phyloP scores from a whole-genome alignment of 2,329 filamentous ascomycete genomes.

The Epichloe gansuensis region DNA sequence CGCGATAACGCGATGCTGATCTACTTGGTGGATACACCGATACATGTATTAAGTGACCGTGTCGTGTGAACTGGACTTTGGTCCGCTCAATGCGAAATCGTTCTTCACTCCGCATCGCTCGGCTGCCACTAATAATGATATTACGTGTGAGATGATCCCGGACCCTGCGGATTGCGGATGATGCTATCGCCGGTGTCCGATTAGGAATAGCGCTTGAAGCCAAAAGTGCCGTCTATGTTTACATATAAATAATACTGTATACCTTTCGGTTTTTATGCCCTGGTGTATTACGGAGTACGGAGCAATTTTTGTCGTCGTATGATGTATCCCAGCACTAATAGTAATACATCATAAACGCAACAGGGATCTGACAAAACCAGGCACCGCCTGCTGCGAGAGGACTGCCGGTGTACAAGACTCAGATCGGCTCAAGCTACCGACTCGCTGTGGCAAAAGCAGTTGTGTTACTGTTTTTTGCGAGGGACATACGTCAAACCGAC shows the following conservation, averaged over 20 bases:
- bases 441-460: background rate
- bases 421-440: slow-evolving; percentile 5
- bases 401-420: background rate
- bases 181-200: background rate
- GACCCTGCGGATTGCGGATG: background rate
- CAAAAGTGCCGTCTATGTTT: background rate
- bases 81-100: no score
- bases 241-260: background rate
- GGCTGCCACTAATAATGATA: background rate
- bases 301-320: background rate
- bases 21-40: background rate
- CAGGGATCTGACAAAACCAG: background rate
- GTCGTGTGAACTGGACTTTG: no score
- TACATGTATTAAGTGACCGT: background rate
- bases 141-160: background rate
- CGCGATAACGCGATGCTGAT: background rate
- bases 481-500: background rate
- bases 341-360: background rate
- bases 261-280: background rate
- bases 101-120: no score
- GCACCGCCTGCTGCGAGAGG: background rate
- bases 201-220: background rate
- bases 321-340: background rate
- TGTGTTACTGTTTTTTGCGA: background rate
- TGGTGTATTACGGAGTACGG: no score